These are phyloP conservation scores for Malania oleifera DNA, from an alignment of 164 flowering plant species.

Conservation along the genomic window DNA sequence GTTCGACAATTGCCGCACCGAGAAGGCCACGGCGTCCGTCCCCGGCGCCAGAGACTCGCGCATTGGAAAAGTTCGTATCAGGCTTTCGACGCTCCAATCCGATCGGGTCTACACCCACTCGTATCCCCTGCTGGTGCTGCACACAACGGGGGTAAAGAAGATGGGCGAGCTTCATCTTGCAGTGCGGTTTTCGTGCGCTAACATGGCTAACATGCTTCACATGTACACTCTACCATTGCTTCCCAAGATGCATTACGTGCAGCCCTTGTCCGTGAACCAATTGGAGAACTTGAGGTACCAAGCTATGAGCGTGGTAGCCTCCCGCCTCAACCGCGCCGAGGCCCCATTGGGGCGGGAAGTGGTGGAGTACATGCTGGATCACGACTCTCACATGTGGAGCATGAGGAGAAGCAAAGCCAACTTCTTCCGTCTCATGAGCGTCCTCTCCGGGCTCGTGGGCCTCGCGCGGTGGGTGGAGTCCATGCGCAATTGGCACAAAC, in stretches of 20 bases:
- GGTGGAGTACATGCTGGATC: constrained; percentile 70
- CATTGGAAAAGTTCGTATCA: constrained; percentile 59
- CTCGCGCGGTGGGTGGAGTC: constrained; percentile 31
- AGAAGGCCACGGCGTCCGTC: constrained; percentile 21
- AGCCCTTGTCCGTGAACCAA: constrained; percentile 46
- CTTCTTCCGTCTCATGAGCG: constrained; percentile 44
- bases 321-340: constrained; percentile 50
- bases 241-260: constrained; percentile 62
- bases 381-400: constrained; percentile 67
- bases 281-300: constrained; percentile 47
- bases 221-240: constrained; percentile 50
- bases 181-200: constrained; percentile 49
- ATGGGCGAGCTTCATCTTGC: constrained; percentile 76
- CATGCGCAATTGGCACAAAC: constrained; percentile 43
- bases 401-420: constrained; percentile 72
- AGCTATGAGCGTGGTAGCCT: constrained; percentile 46
- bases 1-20: constrained; percentile 45
- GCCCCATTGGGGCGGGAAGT: constrained; percentile 59
- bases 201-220: constrained; percentile 43
- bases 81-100: constrained; percentile 54
- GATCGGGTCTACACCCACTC: constrained; percentile 59
- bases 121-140: constrained; percentile 54
- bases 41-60: constrained; percentile 33
- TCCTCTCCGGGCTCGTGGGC: constrained; percentile 35
- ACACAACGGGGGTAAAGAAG: constrained; percentile 57